These are phyloP conservation scores for Panicum miliaceum DNA, from an alignment of 176 grass and related monocot genomes.

Conservation along the genomic window DNA sequence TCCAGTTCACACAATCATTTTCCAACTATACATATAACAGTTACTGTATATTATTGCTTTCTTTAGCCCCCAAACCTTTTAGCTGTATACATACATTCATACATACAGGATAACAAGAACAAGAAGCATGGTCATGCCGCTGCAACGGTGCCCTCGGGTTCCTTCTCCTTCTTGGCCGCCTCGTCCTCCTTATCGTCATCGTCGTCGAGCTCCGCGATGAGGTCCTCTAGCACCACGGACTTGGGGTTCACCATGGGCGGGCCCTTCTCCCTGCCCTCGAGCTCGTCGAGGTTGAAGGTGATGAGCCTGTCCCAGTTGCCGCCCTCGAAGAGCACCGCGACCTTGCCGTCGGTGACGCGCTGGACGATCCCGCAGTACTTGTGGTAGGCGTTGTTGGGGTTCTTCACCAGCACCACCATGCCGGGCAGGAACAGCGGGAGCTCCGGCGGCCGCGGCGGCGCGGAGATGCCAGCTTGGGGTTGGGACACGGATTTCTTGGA, in stretches of 20 bases:
- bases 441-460: constrained; percentile 63
- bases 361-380: constrained; percentile 85
- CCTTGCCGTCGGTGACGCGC: constrained; percentile 86
- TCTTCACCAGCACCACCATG: constrained; percentile 86
- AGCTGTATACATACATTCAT: constrained; percentile 23
- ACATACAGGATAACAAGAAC: neutral
- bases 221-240: constrained; percentile 65
- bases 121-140: constrained; percentile 16
- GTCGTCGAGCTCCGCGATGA: constrained; percentile 23
- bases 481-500: neutral
- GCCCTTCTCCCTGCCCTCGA: constrained; percentile 83
- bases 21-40: constrained; percentile 8
- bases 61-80: neutral
- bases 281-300: constrained; percentile 77
- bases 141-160: neutral
- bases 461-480: neutral
- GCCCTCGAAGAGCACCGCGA: constrained; percentile 84
- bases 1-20: neutral
- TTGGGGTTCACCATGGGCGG: constrained; percentile 96
- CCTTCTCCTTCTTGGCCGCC: constrained; percentile 9
- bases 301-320: constrained; percentile 88
- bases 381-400: constrained; percentile 74
- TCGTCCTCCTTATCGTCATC: neutral
- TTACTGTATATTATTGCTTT: neutral
- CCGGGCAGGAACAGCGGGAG: constrained; percentile 81